Evolutionary conservation across 495 filamentous ascomycete species (phyloP), one percentile per base, ranked within the genome.

Genomic region (Podospora pseudoanserina): DNA sequence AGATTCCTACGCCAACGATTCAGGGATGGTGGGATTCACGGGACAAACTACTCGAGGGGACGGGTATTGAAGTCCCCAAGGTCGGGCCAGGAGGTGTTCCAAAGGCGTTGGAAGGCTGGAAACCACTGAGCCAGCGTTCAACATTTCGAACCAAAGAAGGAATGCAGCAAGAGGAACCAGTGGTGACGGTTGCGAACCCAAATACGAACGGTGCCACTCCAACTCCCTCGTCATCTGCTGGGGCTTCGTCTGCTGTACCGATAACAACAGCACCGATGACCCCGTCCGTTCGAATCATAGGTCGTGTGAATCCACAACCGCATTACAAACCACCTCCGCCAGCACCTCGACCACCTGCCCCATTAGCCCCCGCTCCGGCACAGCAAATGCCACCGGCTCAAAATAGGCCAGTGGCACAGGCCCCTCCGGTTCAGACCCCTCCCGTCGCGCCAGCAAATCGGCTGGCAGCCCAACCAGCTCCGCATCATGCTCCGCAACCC

Each of bases 1-100:
- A 75, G 39, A 71, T 76, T 3, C 74, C 73, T 0, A 62, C 39
- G 0, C 73, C 73, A 7, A 76, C 74, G 1, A 76, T 76, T 34
- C 67, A 70, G 6, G 68, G 68, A 4, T 76, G 74, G 73, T 76
- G 74, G 73, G 74, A 75, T 18, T n/a, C 64, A n/a, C 65, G 71
- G 19, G 71, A 75, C 34, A 75, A 73, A 59, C 62, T 75, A 1
- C 65, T 76, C 6, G 69, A 71, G 34, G 73, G 74, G 5, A 72
- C 73, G 28, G 73, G 73, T 54, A 63, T 76, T 19, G 66, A 68
- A 49, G 62, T 75, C 19, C 69, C 68, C 20, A 58, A 67, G 34
- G 49, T 62, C 19, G 63, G 32, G 2, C 61, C 54, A 20, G 55
- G 61, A 7, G 54, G 61, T n/a, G 20, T 59, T 19, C 53, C 67